Percentiles rank a stretch among this genome's conserved stretches.
Conservation (phyloP, 2,329 filamentous ascomycete genomes). For the Fusarium chlamydosporum region DNA sequence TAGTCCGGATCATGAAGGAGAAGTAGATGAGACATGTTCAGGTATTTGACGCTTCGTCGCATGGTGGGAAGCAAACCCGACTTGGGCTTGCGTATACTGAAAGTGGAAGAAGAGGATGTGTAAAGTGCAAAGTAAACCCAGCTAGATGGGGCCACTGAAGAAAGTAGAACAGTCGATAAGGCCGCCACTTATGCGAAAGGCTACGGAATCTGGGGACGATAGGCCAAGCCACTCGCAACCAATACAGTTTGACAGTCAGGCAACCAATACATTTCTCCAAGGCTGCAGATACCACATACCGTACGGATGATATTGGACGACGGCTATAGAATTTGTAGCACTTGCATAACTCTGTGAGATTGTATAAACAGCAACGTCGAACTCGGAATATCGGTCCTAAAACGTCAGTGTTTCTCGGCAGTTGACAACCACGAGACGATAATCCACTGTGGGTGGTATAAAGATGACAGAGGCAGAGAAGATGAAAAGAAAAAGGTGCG, state of each 20-base stretch:
- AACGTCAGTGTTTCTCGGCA: conserved; percentile 38
- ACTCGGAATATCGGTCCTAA: conserved; percentile 3
- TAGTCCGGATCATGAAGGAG: conserved; percentile 26
- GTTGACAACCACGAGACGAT: conserved; percentile 37
- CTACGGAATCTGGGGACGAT: conserved; percentile 42
- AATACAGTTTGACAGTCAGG: conserved; percentile 10
- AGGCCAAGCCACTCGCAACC: conserved; percentile 43
- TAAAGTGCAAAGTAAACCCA: conserved; percentile 32
- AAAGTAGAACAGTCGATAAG: conserved; percentile 42
- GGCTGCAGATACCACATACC: conserved; percentile 13
- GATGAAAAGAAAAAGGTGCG: conserved; percentile 34
- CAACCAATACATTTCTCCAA: conserved; percentile 30
- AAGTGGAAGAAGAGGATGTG: conserved; percentile 24
- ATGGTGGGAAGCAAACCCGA: conserved; percentile 23
- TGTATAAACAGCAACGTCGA: not conserved
- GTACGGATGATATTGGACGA: conserved; percentile 14
- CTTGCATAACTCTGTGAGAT: not conserved
- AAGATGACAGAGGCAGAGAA: conserved; percentile 16
- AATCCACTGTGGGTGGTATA: conserved; percentile 23
- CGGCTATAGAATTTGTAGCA: conserved; percentile 7
- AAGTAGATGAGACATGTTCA: conserved; percentile 1
- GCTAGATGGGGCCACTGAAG: conserved; percentile 35
- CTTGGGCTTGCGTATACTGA: conserved; percentile 9
- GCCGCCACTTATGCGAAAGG: conserved; percentile 41
- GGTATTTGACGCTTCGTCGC: conserved; percentile 23